phyloP scores from a whole-genome alignment of 352 stramenopile species.

The Pilasporangium apinafurcum region DNA sequence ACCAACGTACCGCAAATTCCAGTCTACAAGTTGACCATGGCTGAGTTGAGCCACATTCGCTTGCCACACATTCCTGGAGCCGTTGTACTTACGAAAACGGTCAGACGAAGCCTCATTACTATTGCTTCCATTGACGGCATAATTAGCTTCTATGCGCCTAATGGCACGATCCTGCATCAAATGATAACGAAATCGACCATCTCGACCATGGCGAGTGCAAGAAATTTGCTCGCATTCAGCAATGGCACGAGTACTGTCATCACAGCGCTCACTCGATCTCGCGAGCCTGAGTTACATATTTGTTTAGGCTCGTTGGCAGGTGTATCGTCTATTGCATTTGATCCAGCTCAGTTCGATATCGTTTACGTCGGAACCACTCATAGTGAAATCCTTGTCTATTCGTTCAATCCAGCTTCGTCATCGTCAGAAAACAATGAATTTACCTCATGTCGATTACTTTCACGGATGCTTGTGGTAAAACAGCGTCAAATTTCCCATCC shows the following conservation, averaged over 20 bases:
- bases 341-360: constrained; percentile 23
- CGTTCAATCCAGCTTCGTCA: not conserved
- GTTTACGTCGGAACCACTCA: constrained; percentile 34
- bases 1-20: not conserved
- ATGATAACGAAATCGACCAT: constrained; percentile 15
- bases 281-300: constrained; percentile 16
- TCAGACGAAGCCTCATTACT: constrained; percentile 12
- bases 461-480: not conserved
- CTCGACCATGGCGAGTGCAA: constrained; percentile 16
- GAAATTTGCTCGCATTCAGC: constrained; percentile 36
- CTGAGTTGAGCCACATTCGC: not conserved
- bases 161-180: constrained; percentile 38
- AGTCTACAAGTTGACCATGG: not conserved
- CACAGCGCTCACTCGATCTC: constrained; percentile 18
- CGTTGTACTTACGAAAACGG: constrained; percentile 6
- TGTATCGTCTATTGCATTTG: constrained; percentile 40
- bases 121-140: constrained; percentile 7
- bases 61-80: constrained; percentile 8
- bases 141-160: constrained; percentile 26
- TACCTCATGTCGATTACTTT: constrained; percentile 9
- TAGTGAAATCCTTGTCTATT: constrained; percentile 43
- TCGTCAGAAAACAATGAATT: not conserved
- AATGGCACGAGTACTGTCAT: constrained; percentile 22
- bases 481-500: not conserved
- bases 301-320: constrained; percentile 30